Conservation (phyloP, 371 early-diverging fungal species). For the Mortierella sp. region DNA sequence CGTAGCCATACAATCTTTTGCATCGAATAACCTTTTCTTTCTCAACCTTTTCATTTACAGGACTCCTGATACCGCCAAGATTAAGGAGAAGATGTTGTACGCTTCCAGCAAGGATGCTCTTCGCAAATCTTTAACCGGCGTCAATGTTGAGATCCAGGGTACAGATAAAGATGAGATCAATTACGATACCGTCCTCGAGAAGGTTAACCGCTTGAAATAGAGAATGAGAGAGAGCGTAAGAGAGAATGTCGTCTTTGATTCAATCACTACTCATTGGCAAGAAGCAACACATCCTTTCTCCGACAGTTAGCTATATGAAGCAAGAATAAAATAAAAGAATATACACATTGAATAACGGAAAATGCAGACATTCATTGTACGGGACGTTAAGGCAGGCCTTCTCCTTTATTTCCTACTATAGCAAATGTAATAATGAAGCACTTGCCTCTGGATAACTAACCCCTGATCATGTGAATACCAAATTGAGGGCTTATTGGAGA, state of each 20-base stretch:
- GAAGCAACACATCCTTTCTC: neutral
- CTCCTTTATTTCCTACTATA: too few relatives aligned
- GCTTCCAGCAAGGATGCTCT: conserved; percentile 90
- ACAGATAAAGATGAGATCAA: conserved; percentile 82
- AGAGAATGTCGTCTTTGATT: neutral
- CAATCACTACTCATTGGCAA: neutral
- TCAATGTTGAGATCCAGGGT: conserved; percentile 87
- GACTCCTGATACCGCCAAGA: conserved; percentile 85
- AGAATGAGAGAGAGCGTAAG: neutral
- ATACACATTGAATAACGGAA: too few relatives aligned
- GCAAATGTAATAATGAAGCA: too few relatives aligned
- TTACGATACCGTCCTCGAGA: conserved; percentile 83
- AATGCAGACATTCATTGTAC: too few relatives aligned
- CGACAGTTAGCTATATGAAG: neutral
- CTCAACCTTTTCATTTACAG: too few relatives aligned
- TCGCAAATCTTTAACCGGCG: conserved; percentile 80
- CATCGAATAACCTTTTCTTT: too few relatives aligned
- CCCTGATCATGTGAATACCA: too few relatives aligned
- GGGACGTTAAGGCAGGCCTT: too few relatives aligned
- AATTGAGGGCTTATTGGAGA: too few relatives aligned
- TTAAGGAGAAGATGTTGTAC: conserved; percentile 93
- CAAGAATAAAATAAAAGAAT: neutral
- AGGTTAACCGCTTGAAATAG: conserved; percentile 59
- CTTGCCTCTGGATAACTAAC: too few relatives aligned
- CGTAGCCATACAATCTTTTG: too few relatives aligned